phyloP scores from a whole-genome alignment of 108 stramenopile genomes.

The Skeletonema potamos region DNA sequence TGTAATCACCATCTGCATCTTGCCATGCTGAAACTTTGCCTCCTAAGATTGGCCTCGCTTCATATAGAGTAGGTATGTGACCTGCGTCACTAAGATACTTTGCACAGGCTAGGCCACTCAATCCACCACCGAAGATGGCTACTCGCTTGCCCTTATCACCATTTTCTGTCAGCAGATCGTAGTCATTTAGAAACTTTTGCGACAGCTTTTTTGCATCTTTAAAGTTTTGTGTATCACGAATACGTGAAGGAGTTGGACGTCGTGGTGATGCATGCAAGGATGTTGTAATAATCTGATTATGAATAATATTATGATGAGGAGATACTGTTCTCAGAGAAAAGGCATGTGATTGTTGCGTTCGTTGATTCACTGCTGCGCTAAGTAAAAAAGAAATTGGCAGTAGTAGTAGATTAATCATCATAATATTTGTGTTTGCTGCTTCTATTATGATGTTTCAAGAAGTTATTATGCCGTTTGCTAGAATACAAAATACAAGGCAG shows the following conservation, averaged over 20 bases:
- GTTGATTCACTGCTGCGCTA: background rate
- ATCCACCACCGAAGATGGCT: slow-evolving; percentile 79
- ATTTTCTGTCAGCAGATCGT: slow-evolving; percentile 24
- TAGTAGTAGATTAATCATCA: background rate
- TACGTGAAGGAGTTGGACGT: slow-evolving; percentile 49
- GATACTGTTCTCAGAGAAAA: background rate
- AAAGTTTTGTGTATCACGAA: slow-evolving; percentile 43
- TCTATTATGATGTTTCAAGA: too few species aligned
- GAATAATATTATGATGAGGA: background rate
- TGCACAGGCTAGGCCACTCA: slow-evolving; percentile 71
- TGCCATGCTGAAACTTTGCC: slow-evolving; percentile 84
- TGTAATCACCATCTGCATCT: slow-evolving; percentile 84
- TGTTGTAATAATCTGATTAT: background rate
- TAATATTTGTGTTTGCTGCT: background rate
- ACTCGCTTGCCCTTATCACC: slow-evolving; percentile 52
- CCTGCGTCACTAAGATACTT: slow-evolving; percentile 82
- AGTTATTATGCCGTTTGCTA: too few species aligned
- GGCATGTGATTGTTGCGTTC: background rate
- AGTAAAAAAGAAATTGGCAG: background rate
- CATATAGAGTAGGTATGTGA: slow-evolving; percentile 66
- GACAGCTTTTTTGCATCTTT: slow-evolving; percentile 39
- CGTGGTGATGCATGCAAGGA: slow-evolving; percentile 5
- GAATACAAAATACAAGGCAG: too few species aligned
- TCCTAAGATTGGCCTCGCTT: slow-evolving; percentile 61
- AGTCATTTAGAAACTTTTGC: slow-evolving; percentile 26